Evolutionary conservation across 768 basidiomycete genomes (phyloP), one percentile per base, ranked within the genome.

Genomic region (Paxillus ammoniavirescens): DNA sequence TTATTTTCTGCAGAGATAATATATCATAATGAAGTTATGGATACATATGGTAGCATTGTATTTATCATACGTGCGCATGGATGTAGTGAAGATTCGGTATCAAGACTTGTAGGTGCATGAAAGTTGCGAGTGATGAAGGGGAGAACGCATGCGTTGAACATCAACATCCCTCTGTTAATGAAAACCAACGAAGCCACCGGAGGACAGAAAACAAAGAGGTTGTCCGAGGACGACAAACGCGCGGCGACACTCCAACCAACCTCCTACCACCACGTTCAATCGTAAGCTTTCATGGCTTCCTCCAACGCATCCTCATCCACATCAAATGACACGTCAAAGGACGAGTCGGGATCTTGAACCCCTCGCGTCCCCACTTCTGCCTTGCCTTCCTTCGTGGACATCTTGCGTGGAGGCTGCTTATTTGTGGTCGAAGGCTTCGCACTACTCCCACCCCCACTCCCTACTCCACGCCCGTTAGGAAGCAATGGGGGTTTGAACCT

Each of bases 251-350:
- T 9, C 5, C 26, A 4, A 26, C 26, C 26, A 26, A 26, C 8
- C 31, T 10, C 1, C 10, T 31, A 1, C 10, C 10, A 10, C 10
- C 31, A 38, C 7, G 9, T 14, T 58, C 45, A 68, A 49, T 71
- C 67, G 42, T 71, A 69, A 4, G 63, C 59, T 40, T 59, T 65
- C 69, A 69, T 69, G 5, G 63, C 57, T 47, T 67, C 68, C 52
- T 69, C 68, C n/a, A 71, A 49, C 1, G 56, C 59, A 26, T 69
- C 68, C 2, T 47, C 50, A 36, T 69, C 68, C 56, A 69, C 10
- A 26, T 60, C 67, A 49, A 69, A 71, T 10, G 68, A 69, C 14
- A 69, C 36, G 35, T 71, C 68, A 36, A 69, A 69, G 0, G 68
- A 69, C 21, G 69, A 69, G 31, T 71, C 69, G 4, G 63, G 47